phyloP scores from a whole-genome alignment of 495 filamentous ascomycete species.

The Neurospora intermedia region DNA sequence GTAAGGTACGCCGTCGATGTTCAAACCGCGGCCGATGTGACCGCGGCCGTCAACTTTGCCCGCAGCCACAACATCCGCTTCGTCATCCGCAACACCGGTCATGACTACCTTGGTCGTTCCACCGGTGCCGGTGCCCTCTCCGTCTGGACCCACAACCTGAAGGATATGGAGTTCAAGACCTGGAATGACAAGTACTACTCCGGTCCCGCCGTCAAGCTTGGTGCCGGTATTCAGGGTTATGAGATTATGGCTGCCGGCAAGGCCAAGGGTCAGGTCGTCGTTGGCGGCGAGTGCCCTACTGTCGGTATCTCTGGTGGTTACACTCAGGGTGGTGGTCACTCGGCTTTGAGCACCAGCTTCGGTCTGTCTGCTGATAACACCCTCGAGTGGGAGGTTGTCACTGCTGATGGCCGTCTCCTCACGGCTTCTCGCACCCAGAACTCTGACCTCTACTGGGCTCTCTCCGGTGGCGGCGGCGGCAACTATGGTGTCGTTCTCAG shows the following conservation, averaged over 20 bases:
- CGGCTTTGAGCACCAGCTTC: slow-evolving; percentile 39
- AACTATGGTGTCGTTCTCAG: slow-evolving; percentile 38
- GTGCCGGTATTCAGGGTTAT: slow-evolving; percentile 46
- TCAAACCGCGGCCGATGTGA: slow-evolving; percentile 25
- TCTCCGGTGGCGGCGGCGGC: slow-evolving; percentile 45
- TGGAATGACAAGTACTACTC: slow-evolving; percentile 31
- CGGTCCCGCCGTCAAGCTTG: slow-evolving; percentile 42
- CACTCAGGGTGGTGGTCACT: slow-evolving; percentile 54
- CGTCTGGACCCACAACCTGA: slow-evolving; percentile 44
- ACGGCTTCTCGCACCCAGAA: slow-evolving; percentile 38
- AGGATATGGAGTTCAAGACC: slow-evolving; percentile 32
- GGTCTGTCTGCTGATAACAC: slow-evolving; percentile 53
- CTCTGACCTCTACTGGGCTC: slow-evolving; percentile 50
- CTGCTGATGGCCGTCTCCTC: slow-evolving; percentile 35
- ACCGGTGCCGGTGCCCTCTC: slow-evolving; percentile 40
- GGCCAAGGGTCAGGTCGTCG: slow-evolving; percentile 34
- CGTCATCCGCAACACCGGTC: slow-evolving; percentile 39
- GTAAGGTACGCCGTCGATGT: slow-evolving; percentile 45
- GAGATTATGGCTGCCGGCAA: slow-evolving; percentile 39
- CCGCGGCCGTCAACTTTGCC: slow-evolving; percentile 38
- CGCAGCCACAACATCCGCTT: slow-evolving; percentile 31
- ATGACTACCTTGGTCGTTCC: slow-evolving; percentile 38
- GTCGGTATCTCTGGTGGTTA: slow-evolving; percentile 45
- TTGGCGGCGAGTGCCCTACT: slow-evolving; percentile 42
- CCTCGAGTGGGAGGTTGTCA: slow-evolving; percentile 50